Percentiles rank a stretch among this genome's conserved stretches.
phyloP scores from a whole-genome alignment of 225 moss, liverwort and hornwort genomes.

The Thuidium tamariscinum region DNA sequence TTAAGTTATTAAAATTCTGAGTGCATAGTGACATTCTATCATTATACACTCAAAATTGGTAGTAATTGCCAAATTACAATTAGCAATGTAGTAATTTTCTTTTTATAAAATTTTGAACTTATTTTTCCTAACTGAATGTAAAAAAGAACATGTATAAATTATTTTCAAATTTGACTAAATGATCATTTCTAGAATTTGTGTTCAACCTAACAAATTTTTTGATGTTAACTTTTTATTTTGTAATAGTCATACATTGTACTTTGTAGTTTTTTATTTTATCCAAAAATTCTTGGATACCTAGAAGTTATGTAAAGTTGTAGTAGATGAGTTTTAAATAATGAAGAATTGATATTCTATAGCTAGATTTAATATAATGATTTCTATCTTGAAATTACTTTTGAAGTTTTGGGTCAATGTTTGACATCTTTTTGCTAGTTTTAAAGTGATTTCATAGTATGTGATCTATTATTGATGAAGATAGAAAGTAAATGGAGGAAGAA shows the following conservation, averaged over 20 bases:
- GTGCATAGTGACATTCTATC: too few relatives aligned
- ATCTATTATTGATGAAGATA: not conserved
- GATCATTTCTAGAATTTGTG: not conserved
- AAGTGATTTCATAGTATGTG: too few relatives aligned
- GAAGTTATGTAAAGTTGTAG: not conserved
- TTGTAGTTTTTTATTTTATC: not conserved
- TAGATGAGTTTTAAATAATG: not conserved
- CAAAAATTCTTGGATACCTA: not conserved
- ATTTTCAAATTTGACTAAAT: not conserved
- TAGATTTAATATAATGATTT: not conserved
- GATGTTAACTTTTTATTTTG: not conserved
- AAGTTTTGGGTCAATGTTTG: not conserved
- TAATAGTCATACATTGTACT: fast-evolving
- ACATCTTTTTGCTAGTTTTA: not conserved
- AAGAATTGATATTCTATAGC: not conserved
- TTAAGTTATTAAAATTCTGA: too few relatives aligned
- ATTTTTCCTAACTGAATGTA: not conserved
- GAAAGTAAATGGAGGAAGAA: not conserved
- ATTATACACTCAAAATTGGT: too few relatives aligned
- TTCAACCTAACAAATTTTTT: fast-evolving
- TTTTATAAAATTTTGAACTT: fast-evolving
- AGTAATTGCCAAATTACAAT: too few relatives aligned
- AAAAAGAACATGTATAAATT: fast-evolving
- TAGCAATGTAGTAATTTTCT: too few relatives aligned
- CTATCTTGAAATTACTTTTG: not conserved